Evolutionary conservation across 1,284 basidiomycete species (phyloP).

Genomic region (Trichosporon coremiiforme): DNA sequence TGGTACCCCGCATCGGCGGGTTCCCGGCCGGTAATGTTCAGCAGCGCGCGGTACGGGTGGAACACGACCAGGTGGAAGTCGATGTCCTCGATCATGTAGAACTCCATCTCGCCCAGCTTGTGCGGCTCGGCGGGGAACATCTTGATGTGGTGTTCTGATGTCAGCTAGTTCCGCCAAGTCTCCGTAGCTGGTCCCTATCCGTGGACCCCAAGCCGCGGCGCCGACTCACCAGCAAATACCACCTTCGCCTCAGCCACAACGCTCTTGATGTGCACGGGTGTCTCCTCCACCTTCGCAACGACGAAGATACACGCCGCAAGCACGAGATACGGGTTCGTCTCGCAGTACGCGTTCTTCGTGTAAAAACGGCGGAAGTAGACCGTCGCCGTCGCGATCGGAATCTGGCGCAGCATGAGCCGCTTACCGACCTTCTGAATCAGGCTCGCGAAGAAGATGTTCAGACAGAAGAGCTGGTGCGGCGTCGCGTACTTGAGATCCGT

Average conservation of each 20-base stretch:
- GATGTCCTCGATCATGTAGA: constrained; percentile 93
- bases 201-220: too few relatives aligned
- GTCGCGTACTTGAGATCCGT: constrained; percentile 77
- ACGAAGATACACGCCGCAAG: constrained; percentile 92
- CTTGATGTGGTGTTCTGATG: constrained; percentile 67
- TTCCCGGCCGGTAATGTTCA: constrained; percentile 68
- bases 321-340: constrained; percentile 91
- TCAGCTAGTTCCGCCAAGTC: too few relatives aligned
- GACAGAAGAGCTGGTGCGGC: constrained; percentile 72
- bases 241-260: constrained; percentile 80
- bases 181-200: too few relatives aligned
- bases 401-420: constrained; percentile 78
- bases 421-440: constrained; percentile 84
- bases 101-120: constrained; percentile 98
- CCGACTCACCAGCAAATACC: constrained; percentile 72
- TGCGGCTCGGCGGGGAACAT: constrained; percentile 79
- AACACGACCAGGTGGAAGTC: constrained; percentile 93
- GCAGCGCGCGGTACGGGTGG: constrained; percentile 88
- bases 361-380: constrained; percentile 95
- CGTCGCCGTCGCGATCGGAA: constrained; percentile 87
- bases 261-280: constrained; percentile 89
- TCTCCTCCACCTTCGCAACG: constrained; percentile 95
- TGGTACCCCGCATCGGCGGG: constrained; percentile 52
- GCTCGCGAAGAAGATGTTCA: constrained; percentile 82
- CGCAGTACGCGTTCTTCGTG: constrained; percentile 86